Conservation (phyloP, 176 grass and related monocot species). For the Musa acuminata region DNA sequence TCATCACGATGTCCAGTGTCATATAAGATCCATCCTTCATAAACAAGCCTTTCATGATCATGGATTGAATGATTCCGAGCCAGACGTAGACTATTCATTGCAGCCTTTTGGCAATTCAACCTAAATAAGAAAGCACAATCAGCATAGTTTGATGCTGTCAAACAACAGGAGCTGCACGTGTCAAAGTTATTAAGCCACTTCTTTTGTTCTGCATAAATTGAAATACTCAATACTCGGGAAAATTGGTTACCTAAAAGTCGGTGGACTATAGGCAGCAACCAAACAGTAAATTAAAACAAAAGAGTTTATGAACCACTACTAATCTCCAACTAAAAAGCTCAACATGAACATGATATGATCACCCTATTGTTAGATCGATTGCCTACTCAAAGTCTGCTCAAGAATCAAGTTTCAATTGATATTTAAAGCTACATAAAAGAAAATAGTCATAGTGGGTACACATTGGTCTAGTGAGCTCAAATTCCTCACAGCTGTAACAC, state of each 20-base stretch:
- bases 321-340: neutral
- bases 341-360: neutral
- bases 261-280: neutral
- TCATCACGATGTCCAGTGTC: slow-evolving; percentile 79
- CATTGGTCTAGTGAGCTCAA: too few relatives aligned
- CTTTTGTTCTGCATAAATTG: neutral
- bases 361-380: neutral
- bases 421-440: too few relatives aligned
- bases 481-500: too few relatives aligned
- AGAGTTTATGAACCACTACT: neutral
- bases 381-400: neutral
- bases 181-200: neutral
- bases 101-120: slow-evolving; percentile 84
- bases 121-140: slow-evolving; percentile 17
- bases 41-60: slow-evolving; percentile 77
- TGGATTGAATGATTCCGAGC: slow-evolving; percentile 59
- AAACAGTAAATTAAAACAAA: neutral
- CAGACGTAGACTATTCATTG: slow-evolving; percentile 66
- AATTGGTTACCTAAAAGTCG: neutral
- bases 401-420: neutral
- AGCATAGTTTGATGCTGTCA: neutral
- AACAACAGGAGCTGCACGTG: neutral
- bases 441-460: too few relatives aligned
- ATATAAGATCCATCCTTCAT: slow-evolving; percentile 94
- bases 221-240: neutral